A percentile compares a stretch with the other conserved stretches of the same genome.
Conservation (phyloP, 1,139 yeast genomes). For the Yarrowia galli region DNA sequence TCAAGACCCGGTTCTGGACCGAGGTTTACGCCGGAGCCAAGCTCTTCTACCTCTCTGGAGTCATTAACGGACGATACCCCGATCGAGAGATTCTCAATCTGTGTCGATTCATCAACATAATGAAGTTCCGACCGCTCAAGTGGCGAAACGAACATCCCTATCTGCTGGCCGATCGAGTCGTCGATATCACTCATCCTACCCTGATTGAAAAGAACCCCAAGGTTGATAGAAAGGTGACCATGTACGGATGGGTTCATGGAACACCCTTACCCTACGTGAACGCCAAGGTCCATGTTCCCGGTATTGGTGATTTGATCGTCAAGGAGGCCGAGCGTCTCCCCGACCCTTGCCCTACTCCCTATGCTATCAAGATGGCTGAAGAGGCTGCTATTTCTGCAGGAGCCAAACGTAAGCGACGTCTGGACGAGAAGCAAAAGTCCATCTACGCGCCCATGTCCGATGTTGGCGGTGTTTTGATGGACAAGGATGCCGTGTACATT, state of each 20-base stretch:
- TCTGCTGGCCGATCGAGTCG: constrained; percentile 85
- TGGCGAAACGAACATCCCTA: constrained; percentile 99
- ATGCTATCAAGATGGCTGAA: constrained; percentile 82
- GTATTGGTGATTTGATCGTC: constrained; percentile 88
- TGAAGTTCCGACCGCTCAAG: constrained; percentile 97
- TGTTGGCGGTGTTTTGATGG: constrained; percentile 96
- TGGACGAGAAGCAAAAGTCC: constrained; percentile 91
- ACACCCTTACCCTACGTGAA: constrained; percentile 78
- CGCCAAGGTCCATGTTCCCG: constrained; percentile 91
- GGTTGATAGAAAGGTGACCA: constrained; percentile 85
- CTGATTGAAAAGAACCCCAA: constrained; percentile 78
- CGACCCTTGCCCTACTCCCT: constrained; percentile 99
- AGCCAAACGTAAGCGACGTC: constrained; percentile 77
- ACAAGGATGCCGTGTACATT: constrained; percentile 95
- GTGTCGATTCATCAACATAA: constrained; percentile 90
- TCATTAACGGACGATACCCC: constrained; percentile 95
- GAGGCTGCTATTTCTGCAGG: constrained; percentile 78
- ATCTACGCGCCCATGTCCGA: constrained; percentile 99
- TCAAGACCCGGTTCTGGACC: constrained; percentile 97
- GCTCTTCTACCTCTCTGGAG: constrained; percentile 92
- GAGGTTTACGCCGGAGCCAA: constrained; percentile 99
- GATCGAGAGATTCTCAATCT: constrained; percentile 93
- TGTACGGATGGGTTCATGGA: constrained; percentile 95
- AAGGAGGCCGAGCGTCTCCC: constrained; percentile 85
- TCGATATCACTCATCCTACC: constrained; percentile 96